Conservation (phyloP, 441 rosid species). For the Breynia disticha region DNA sequence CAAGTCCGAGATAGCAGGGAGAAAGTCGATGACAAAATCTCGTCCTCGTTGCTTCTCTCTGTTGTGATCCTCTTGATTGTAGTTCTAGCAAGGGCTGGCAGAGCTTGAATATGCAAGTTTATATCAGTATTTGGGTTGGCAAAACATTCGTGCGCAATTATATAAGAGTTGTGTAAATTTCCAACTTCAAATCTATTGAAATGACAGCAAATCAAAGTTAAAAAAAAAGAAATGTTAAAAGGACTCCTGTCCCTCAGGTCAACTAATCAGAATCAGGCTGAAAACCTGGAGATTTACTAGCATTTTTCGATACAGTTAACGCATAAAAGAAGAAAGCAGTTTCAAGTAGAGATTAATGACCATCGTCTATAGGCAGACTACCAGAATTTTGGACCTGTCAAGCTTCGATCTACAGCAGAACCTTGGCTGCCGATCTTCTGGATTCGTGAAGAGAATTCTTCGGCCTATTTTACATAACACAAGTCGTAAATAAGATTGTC, state of each 20-base stretch:
- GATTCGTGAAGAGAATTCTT: constrained; percentile 78
- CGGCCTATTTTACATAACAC: constrained; percentile 45
- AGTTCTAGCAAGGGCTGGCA: constrained; percentile 33
- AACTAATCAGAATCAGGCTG: no score
- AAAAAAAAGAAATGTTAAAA: no score
- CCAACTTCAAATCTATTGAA: no score
- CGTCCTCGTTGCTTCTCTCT: constrained; percentile 49
- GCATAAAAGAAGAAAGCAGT: no score
- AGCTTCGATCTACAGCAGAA: constrained; percentile 45
- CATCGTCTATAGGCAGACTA: constrained; percentile 36
- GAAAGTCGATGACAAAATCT: constrained; percentile 37
- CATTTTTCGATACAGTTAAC: no score
- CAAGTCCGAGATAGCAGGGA: constrained; percentile 1
- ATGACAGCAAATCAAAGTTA: no score
- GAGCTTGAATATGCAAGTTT: no score
- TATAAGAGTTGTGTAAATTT: no score
- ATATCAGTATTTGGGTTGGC: no score
- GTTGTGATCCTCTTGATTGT: constrained; percentile 60
- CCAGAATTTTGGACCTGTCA: constrained; percentile 63
- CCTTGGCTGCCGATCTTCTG: constrained; percentile 70
- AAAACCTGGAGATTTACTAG: no score
- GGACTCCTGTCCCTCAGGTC: no score
- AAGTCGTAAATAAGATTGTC: background rate
- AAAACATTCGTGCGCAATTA: no score
- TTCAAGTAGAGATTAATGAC: background rate